Base-by-base conservation (phyloP, 208 protist species). In the Acanthamoeba divionensis region DNA sequence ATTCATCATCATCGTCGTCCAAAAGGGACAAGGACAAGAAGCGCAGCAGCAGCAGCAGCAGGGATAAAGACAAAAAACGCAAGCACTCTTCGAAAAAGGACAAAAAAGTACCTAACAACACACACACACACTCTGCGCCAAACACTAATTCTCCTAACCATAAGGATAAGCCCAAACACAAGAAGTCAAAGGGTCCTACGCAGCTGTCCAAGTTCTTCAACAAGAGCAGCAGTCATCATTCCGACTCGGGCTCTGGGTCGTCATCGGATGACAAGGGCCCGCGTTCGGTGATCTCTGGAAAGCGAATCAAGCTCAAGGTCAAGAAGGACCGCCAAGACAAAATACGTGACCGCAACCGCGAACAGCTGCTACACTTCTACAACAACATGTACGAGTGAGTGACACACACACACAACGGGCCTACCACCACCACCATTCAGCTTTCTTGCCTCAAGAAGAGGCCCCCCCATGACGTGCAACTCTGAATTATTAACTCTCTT, bases 301-400 rank as follows among this genome's bases (percentile, higher is more conserved):
- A 88, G 60, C 15, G 80, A 13, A 88, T 88, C 80, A 88, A 88
- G 80, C 29, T 88, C 26, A 88, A 88, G 57, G 45, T 67, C 57
- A 71, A 88, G 44, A 18, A 26, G 5, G 57, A 71, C 57, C 66
- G 71, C 29, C 41, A 67, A 12, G 80, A 88, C 26, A 88, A 54
- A 38, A 62, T 52, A 29, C 66, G 66, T 54, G 80, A 88, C 41
- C 50, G 57, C 44, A 18, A 33, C 7, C 0, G 80, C n/a, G 50
- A 69, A 45, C 38, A 65, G 38, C 38, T 88, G 15, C 80, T 88
- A 54, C 57, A 41, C 10, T 88, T 88, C 29, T 88, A 88, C 80
- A 88, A 88, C 38, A 36, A 88, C 15, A 88, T 88, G 80, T 88
- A 88, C 41, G 18, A 4, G 24, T 65, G 50, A 65, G 2, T 45